Conservation (phyloP, 78 protist species). For the Speleostelium caveatum region DNA sequence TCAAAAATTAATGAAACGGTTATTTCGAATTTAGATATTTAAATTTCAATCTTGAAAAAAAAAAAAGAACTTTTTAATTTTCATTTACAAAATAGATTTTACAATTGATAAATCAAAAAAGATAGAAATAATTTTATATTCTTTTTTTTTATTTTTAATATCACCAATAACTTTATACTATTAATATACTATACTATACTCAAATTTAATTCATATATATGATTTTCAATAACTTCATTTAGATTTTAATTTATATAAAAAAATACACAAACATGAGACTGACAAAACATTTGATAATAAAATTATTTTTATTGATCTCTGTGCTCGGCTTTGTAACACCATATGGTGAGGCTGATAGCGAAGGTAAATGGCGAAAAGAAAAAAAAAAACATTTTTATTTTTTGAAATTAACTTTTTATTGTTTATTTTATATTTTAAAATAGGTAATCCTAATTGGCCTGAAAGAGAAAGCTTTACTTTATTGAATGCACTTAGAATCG, state of each 20-base stretch:
- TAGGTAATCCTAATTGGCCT: conserved; percentile 8
- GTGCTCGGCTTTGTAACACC: not conserved
- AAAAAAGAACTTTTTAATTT: too few species aligned
- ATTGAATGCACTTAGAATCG: not conserved
- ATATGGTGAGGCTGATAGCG: conserved; percentile 21
- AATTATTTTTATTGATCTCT: not conserved
- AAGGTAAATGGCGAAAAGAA: not conserved
- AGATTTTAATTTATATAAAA: too few species aligned
- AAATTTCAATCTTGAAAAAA: too few species aligned
- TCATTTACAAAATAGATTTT: too few species aligned
- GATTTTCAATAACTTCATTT: not conserved
- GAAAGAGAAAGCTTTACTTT: conserved; percentile 13
- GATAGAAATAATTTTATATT: too few species aligned
- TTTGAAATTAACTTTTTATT: too few species aligned
- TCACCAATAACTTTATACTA: not conserved
- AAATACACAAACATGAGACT: not conserved
- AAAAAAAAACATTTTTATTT: too few species aligned
- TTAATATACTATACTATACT: too few species aligned
- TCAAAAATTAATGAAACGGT: too few species aligned
- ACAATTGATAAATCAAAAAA: too few species aligned
- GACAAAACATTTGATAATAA: not conserved
- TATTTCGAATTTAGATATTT: too few species aligned
- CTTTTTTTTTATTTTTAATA: not conserved
- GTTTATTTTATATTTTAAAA: too few species aligned
- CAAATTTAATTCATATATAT: not conserved